Conservation (phyloP, 768 basidiomycete genomes). For the Psilocybe tampanensis region DNA sequence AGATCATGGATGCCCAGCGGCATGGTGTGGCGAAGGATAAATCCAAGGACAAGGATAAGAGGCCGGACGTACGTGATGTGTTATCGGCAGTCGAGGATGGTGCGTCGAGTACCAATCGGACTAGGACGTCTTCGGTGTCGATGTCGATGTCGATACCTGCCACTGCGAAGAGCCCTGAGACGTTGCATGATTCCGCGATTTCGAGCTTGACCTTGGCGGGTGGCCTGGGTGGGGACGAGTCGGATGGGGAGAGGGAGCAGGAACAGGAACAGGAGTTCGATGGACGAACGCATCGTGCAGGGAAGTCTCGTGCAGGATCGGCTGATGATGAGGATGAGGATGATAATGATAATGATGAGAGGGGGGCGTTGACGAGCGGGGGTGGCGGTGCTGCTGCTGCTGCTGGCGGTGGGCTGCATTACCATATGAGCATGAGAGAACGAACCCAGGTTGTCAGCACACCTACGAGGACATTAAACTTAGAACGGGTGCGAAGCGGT, state of each 20-base stretch:
- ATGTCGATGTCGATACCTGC: slow-evolving; percentile 41
- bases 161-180: slow-evolving; percentile 34
- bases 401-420: slow-evolving; percentile 19
- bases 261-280: slow-evolving; percentile 30
- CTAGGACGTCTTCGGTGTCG: slow-evolving; percentile 29
- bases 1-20: slow-evolving; percentile 20
- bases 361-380: slow-evolving; percentile 7
- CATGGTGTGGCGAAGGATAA: slow-evolving; percentile 21
- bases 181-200: slow-evolving; percentile 54
- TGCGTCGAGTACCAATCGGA: slow-evolving; percentile 5
- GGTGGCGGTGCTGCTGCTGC: no score
- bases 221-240: slow-evolving; percentile 23
- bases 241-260: no score
- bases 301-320: slow-evolving; percentile 23
- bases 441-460: slow-evolving; percentile 20
- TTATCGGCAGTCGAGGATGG: slow-evolving; percentile 24
- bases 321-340: no score
- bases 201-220: slow-evolving; percentile 52
- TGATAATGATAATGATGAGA: slow-evolving; percentile 18
- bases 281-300: slow-evolving; percentile 33
- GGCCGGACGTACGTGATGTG: slow-evolving; percentile 35
- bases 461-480: slow-evolving; percentile 16
- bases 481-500: slow-evolving; percentile 18
- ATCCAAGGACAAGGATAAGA: slow-evolving; percentile 19
- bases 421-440: slow-evolving; percentile 26